phyloP scores from a whole-genome alignment of 2,329 filamentous ascomycete species.

The Drechslerella dactyloides region DNA sequence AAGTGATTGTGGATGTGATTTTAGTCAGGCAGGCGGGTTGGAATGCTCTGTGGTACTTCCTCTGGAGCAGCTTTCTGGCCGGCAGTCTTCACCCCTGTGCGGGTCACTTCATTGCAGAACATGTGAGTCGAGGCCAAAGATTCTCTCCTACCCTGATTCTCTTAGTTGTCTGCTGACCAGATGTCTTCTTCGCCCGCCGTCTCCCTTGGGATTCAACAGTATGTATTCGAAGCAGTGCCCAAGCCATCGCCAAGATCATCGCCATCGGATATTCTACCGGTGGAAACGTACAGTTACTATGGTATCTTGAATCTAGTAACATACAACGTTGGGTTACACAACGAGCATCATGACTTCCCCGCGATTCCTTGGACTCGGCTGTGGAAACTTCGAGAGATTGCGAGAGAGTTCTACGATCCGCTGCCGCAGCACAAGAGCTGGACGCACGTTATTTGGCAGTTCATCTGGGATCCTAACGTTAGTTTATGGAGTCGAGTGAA shows the following conservation, averaged over 20 bases:
- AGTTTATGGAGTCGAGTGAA: conserved; percentile 93
- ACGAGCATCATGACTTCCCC: conserved; percentile 98
- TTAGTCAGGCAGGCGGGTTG: conserved; percentile 69
- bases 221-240: conserved; percentile 72
- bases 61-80: conserved; percentile 89
- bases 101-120: conserved; percentile 97
- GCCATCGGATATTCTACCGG: conserved; percentile 70
- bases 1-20: conserved; percentile 76
- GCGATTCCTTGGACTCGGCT: conserved; percentile 93
- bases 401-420: conserved; percentile 87
- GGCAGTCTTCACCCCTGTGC: conserved; percentile 92
- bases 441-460: conserved; percentile 92
- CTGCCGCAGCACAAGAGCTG: conserved; percentile 88
- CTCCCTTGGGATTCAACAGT: conserved; percentile 57
- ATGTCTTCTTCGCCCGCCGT: not conserved
- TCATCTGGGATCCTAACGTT: conserved; percentile 87
- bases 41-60: conserved; percentile 77
- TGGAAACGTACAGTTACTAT: conserved; percentile 96
- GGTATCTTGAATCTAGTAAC: conserved; percentile 88
- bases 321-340: conserved; percentile 97
- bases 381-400: conserved; percentile 76
- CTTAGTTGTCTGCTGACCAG: not conserved
- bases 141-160: too few relatives aligned
- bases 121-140: conserved; percentile 59
- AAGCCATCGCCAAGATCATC: conserved; percentile 65